Percentiles rank a stretch among this genome's conserved stretches.
These are phyloP conservation scores for Magnolia officinalis DNA, from an alignment of 164 flowering plant species.

Conservation along the genomic window DNA sequence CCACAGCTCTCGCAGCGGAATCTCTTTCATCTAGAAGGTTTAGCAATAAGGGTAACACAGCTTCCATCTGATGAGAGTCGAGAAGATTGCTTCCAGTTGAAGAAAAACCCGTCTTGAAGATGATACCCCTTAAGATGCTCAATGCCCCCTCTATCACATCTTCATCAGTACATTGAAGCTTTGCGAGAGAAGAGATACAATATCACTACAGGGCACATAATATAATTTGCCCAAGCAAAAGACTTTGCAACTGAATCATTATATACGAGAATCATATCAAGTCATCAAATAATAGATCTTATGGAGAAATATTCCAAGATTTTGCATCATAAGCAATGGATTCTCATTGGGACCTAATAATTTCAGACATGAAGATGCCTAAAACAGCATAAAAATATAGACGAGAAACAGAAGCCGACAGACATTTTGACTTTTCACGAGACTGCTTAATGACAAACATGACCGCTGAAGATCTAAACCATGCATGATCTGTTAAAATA, in stretches of 20 bases:
- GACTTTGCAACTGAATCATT: neutral
- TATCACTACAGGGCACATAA: neutral
- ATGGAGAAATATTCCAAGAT: neutral
- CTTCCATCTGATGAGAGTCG: conserved; percentile 38
- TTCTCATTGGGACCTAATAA: neutral
- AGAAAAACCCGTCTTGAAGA: conserved; percentile 36
- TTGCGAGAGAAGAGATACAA: conserved; percentile 10
- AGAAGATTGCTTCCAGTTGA: conserved; percentile 27
- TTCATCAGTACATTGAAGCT: conserved; percentile 66
- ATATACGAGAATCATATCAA: neutral
- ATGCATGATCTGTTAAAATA: no score
- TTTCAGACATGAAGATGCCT: neutral
- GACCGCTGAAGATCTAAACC: no score
- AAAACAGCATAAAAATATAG: neutral
- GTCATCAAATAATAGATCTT: neutral
- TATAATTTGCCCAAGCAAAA: neutral
- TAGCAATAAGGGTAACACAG: conserved; percentile 46
- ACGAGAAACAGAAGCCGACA: no score
- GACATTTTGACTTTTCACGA: no score
- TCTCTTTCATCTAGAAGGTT: conserved; percentile 75
- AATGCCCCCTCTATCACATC: conserved; percentile 55
- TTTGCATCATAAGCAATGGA: neutral
- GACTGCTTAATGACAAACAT: no score
- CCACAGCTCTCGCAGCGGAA: conserved; percentile 64
- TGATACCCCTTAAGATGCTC: conserved; percentile 50